Percentiles rank a stretch among this genome's conserved stretches.
phyloP scores from a whole-genome alignment of 441 rosid genomes.

The Aquilaria agallochum region DNA sequence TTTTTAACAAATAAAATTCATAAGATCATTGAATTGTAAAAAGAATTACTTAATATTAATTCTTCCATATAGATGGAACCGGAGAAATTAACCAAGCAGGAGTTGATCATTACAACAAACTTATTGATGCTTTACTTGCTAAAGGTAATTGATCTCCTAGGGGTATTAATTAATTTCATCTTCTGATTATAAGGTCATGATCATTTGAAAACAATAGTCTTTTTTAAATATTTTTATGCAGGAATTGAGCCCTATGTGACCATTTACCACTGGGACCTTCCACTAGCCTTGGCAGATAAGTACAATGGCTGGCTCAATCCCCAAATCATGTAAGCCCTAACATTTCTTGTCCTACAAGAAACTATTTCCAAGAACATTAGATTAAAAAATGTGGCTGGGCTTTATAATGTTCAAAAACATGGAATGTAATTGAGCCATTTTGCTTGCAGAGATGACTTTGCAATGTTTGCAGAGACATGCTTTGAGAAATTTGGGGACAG shows the following conservation, averaged over 20 bases:
- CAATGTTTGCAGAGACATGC: conserved; percentile 54
- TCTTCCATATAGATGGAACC: conserved; percentile 49
- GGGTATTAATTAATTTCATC: too few relatives aligned
- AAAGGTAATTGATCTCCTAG: conserved; percentile 30
- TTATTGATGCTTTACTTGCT: conserved; percentile 59
- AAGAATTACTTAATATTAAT: not conserved
- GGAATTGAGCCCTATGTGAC: conserved; percentile 76
- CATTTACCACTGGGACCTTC: conserved; percentile 80
- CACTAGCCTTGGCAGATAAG: conserved; percentile 56
- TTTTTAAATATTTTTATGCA: conserved; percentile 11
- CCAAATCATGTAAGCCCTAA: conserved; percentile 39
- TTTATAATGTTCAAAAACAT: too few relatives aligned
- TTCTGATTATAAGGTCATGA: too few relatives aligned
- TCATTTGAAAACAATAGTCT: not conserved
- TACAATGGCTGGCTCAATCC: conserved; percentile 66
- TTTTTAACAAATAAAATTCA: not conserved
- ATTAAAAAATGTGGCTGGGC: too few relatives aligned
- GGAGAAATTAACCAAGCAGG: conserved; percentile 81
- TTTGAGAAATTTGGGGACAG: conserved; percentile 69
- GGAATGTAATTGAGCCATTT: not conserved
- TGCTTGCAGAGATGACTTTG: conserved; percentile 50
- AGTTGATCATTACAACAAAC: conserved; percentile 57
- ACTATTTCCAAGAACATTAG: too few relatives aligned
- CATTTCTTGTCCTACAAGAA: not conserved
- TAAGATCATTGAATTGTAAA: too few relatives aligned